These are phyloP conservation scores for Kodamaea fungicola DNA, from an alignment of 1,139 yeast genomes.

Conservation along the genomic window DNA sequence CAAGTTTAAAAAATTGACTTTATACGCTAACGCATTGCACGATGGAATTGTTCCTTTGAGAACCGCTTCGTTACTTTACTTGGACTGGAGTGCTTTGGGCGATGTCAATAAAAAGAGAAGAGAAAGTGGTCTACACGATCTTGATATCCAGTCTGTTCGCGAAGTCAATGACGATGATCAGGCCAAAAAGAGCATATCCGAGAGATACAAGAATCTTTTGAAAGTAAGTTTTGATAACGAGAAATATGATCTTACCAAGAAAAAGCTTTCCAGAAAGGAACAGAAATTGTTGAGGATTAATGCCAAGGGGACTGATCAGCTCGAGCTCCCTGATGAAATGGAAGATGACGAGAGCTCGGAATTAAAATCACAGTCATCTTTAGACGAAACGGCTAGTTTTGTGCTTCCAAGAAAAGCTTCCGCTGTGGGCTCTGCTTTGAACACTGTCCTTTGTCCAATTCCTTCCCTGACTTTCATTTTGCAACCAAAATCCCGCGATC, in stretches of 20 bases:
- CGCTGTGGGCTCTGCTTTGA: slow-evolving; percentile 42
- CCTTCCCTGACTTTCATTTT: slow-evolving; percentile 34
- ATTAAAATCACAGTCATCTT: neutral
- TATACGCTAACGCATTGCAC: slow-evolving; percentile 25
- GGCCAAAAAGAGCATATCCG: slow-evolving; percentile 4
- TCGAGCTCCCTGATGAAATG: neutral
- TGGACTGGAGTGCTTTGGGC: slow-evolving; percentile 28
- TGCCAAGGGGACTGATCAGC: slow-evolving; percentile 1
- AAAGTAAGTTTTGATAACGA: slow-evolving; percentile 16
- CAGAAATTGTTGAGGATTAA: slow-evolving; percentile 20
- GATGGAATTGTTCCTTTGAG: slow-evolving; percentile 27
- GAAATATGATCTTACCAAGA: slow-evolving; percentile 7
- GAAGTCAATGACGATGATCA: slow-evolving; percentile 3
- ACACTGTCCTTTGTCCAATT: slow-evolving; percentile 40
- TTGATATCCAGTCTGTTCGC: neutral
- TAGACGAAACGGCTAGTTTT: slow-evolving; percentile 9
- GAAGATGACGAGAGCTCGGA: slow-evolving; percentile 2
- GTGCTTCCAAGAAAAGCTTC: slow-evolving; percentile 45
- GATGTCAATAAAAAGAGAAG: slow-evolving; percentile 21
- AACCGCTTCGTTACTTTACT: slow-evolving; percentile 21
- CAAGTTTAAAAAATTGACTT: slow-evolving; percentile 17
- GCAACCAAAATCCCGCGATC: slow-evolving; percentile 44
- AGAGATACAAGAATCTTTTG: slow-evolving; percentile 19
- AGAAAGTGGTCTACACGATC: slow-evolving; percentile 7
- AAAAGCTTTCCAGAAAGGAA: slow-evolving; percentile 19